Evolutionary conservation across 2,329 filamentous ascomycete genomes (phyloP).

Genomic region (Claviceps fusiformis): DNA sequence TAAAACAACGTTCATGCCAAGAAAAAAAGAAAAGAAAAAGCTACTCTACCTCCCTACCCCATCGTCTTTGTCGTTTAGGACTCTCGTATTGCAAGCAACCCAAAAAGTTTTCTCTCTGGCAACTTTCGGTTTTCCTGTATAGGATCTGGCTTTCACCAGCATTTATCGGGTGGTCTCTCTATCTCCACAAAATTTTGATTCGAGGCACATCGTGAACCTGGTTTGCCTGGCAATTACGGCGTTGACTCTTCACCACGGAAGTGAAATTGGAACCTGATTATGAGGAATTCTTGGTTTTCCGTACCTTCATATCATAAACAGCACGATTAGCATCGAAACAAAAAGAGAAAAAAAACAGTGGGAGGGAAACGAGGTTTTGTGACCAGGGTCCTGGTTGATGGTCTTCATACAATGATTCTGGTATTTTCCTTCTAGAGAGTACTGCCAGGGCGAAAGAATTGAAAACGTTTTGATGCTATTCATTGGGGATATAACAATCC

Average conservation of each 20-base stretch:
- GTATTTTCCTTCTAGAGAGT: not conserved
- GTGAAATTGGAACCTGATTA: not conserved
- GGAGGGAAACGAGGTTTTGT: not conserved
- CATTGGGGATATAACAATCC: not conserved
- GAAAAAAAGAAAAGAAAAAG: not conserved
- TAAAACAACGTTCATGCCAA: conserved; percentile 4
- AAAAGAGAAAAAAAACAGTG: not conserved
- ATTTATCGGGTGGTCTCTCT: not conserved
- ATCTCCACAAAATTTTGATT: not conserved
- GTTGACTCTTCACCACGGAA: conserved; percentile 1
- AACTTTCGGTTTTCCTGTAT: not conserved
- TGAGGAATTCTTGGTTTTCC: not conserved
- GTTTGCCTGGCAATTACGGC: not conserved
- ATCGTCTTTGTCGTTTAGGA: conserved; percentile 2
- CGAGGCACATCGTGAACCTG: not conserved
- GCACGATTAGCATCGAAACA: not conserved
- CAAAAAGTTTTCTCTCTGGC: not conserved
- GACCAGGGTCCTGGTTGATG: not conserved
- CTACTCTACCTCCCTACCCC: conserved; percentile 10
- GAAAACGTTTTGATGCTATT: not conserved
- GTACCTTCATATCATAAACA: not conserved
- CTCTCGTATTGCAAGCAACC: not conserved
- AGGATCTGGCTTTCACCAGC: not conserved
- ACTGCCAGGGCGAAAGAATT: not conserved
- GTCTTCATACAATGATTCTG: not conserved